Base-by-base conservation (phyloP, 169 alveolate species). In the Eimeria maxima region DNA sequence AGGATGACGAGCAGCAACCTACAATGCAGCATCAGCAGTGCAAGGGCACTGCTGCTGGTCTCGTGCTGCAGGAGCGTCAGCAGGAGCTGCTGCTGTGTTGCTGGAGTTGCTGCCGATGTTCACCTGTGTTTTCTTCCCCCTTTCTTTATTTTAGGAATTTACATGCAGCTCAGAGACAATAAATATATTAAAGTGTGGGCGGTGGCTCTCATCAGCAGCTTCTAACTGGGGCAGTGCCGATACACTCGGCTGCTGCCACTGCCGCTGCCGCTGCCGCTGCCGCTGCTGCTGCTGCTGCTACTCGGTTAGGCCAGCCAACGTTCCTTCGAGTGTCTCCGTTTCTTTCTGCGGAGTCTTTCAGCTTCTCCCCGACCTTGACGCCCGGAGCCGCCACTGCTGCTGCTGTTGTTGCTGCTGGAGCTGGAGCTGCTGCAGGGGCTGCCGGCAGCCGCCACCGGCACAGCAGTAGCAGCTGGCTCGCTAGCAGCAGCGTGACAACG, bases 211-310 rank as follows among this genome's bases (percentile, higher is more conserved):
- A 18, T 65, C 74, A 20, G 74, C 47, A 29, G 80, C 80, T 10
- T 42, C 80, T 60, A 69, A 18, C 80, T n/a, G 50, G 27, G 80
- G 45, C 80, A 69, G 50, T 69, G 80, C 80, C 80, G 80, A 69
- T 69, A 69, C 80, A 69, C 45, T 69, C 80, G 80, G 80, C 80
- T 69, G 80, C 80, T 65, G 76, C 76, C 33, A n/a, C 76, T 65
- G 76, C 76, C 4, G 76, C 76, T 65, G 76, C 76, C 22, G 76
- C 76, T 65, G 76, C 76, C 10, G 76, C 76, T 65, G n/a, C 76
- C 22, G 76, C 33, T 65, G 76, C 69, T 60, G 69, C 20, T 60
- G 69, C 69, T 60, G 69, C 69, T 60, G 69, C 69, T 13, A 27
- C n/a, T 60, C 69, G 80, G 80, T 29, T 69, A 45, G 45, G 42